phyloP scores from a whole-genome alignment of 2,329 filamentous ascomycete genomes.

The Thelonectria discophora region DNA sequence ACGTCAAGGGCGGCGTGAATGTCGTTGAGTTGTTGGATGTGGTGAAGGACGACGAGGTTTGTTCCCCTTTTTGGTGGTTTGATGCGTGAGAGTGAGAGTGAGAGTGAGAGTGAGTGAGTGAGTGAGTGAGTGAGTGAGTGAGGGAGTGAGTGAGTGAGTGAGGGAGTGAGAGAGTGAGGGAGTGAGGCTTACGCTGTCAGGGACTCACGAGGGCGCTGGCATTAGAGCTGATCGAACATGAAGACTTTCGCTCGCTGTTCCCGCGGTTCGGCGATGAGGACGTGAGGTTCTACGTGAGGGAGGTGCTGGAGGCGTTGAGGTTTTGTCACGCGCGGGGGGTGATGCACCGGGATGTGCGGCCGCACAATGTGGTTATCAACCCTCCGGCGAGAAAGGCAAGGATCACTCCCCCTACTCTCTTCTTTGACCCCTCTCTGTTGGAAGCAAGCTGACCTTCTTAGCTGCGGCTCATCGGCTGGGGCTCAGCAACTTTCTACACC shows the following conservation, averaged over 20 bases:
- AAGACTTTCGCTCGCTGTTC: constrained; percentile 6
- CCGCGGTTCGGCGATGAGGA: constrained; percentile 10
- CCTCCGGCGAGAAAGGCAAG: constrained; percentile 3
- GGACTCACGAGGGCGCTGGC: neutral
- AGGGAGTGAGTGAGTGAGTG: neutral
- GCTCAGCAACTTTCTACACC: constrained; percentile 21
- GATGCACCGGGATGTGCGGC: constrained; percentile 21
- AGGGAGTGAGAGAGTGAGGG: too few relatives aligned
- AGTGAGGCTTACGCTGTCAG: neutral
- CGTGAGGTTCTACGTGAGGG: constrained; percentile 8
- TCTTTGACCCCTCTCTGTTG: too few relatives aligned
- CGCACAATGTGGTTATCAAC: constrained; percentile 18
- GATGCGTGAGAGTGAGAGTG: too few relatives aligned
- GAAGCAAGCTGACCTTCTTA: neutral
- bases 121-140: neutral
- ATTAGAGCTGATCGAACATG: neutral
- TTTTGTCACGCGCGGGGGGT: constrained; percentile 12
- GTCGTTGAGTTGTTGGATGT: constrained; percentile 8
- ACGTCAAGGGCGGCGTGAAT: constrained; percentile 8
- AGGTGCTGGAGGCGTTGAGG: constrained; percentile 15
- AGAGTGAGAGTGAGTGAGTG: too few relatives aligned
- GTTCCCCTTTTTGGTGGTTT: neutral
- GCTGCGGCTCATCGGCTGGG: constrained; percentile 14
- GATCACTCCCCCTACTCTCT: too few relatives aligned
- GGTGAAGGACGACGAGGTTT: constrained; percentile 3